Evolutionary conservation across 306 rosid genomes (phyloP), one percentile per base, ranked within the genome.

Genomic region (Mimosa pudica): DNA sequence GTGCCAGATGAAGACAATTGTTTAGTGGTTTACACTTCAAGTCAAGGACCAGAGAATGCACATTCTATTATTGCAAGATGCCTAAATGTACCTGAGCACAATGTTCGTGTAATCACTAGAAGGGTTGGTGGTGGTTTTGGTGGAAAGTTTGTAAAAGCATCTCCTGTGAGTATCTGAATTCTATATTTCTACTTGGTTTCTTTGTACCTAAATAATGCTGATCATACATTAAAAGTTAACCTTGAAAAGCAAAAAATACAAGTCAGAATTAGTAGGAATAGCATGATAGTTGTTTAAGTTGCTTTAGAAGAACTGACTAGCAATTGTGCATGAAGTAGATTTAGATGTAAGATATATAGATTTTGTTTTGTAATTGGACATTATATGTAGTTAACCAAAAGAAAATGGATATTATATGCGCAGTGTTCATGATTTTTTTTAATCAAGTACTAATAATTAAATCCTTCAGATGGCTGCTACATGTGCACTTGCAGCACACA

Each of bases 61-160:
- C 96, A 91, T 71, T 2, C 75, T 38, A 74, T 79, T 42, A 82
- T 95, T 77, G 95, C 98, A 66, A 88, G 64, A 60, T 92, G 98
- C 88, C 86, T 95, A 41, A 90, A 94, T 38, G 64, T 92, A 81
- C 97, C 98, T n/a, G 87, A 90, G 77, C 79, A 85, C 83, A 92
- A 80, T 77, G 91, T 95, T 70, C 92, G 98, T n/a, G 90, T 89
- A 68, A 91, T 95, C 81, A 92, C 96, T 6, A 89, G 98, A 85
- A 86, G 98, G 84, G 93, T 90, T 66, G 98, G 98, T 20, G 98
- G 98, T 51, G 98, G 97, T 60, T 95, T 92, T 83, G 98, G 98
- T 54, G 98, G 98, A 79, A 95, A 95, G 85, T 81, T 81, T 71
- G 4, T 76, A 33, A 89, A 76, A 81, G 65, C 92, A 65, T 61